Evolutionary conservation across 2,329 filamentous ascomycete species (phyloP), one percentile per base, ranked within the genome.

Genomic region (Celoporthe dispersa): DNA sequence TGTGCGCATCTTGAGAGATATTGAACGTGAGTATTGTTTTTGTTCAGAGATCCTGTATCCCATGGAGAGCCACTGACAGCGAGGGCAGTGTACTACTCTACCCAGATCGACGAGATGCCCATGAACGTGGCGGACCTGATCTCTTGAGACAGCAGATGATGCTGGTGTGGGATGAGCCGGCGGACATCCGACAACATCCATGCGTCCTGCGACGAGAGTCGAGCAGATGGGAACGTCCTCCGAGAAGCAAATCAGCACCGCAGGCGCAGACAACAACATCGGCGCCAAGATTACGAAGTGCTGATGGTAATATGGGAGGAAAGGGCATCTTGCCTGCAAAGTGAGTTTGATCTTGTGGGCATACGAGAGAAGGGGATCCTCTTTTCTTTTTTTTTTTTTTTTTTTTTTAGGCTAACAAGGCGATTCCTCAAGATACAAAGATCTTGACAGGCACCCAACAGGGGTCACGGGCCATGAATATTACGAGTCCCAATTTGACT

Each of bases 91-190:
- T 99, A 98, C 90, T 99, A 99, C 92, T 97, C 94, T 90, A 99
- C 96, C 83, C 96, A 99, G 88, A 98, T 99, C 77, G 96, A 99
- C 87, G 96, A 99, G 90, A 99, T 99, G 96, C 96, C 96, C 80
- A 98, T 99, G 96, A 92, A 92, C 84, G 90, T 92, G 78, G 90
- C 90, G 77, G 90, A 92, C 78, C 89, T 92, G 77, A 92, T 92
- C 83, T 72, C 71, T 35, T 92, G 91, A 89, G 70, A 33, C 25
- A 19, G 14, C 39, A 64, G 53, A 28, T 22, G 28, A 28, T 22
- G 22, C n/a, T 48, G 19, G 44, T 0, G 3, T n/a, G 2, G 16
- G 8, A 57, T 28, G 51, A 48, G 16, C 37, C 22, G 51, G 16
- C 1, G 35, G 44, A n/a, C n/a, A 22, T 19, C 33, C 31, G 57